Conservation (phyloP, 2,329 filamentous ascomycete species). For the Geosmithia flava region DNA sequence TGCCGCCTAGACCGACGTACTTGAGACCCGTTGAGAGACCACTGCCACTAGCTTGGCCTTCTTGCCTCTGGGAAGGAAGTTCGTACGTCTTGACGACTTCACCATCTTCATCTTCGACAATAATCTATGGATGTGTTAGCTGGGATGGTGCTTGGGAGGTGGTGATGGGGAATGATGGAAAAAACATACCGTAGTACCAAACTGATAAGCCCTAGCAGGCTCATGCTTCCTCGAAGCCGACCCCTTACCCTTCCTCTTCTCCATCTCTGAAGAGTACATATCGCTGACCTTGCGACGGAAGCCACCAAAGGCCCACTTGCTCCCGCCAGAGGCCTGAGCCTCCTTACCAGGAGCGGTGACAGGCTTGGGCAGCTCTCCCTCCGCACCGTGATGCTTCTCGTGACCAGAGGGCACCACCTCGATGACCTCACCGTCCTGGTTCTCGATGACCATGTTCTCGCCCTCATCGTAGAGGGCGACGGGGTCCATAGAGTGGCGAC, state of each 20-base stretch:
- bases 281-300: conserved; percentile 37
- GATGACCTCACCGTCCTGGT: conserved; percentile 77
- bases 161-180: neutral
- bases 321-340: conserved; percentile 7
- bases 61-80: conserved; percentile 43
- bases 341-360: conserved; percentile 4
- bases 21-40: conserved; percentile 33
- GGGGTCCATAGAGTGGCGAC: conserved; percentile 10
- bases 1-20: conserved; percentile 38
- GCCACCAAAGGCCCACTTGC: conserved; percentile 19
- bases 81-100: conserved; percentile 81
- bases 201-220: conserved; percentile 74
- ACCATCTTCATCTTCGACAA: conserved; percentile 77
- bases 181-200: conserved; percentile 57
- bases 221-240: conserved; percentile 28
- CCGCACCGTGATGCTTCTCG: conserved; percentile 2
- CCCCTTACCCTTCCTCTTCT: conserved; percentile 47
- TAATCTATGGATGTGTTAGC: conserved; percentile 40
- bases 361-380: conserved; percentile 8
- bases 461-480: conserved; percentile 75
- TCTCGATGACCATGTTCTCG: conserved; percentile 66
- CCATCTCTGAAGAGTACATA: conserved; percentile 46
- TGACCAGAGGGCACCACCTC: conserved; percentile 34
- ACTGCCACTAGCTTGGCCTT: conserved; percentile 23
- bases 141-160: neutral